phyloP scores from a whole-genome alignment of 768 basidiomycete species.

The Tremella mesenterica region DNA sequence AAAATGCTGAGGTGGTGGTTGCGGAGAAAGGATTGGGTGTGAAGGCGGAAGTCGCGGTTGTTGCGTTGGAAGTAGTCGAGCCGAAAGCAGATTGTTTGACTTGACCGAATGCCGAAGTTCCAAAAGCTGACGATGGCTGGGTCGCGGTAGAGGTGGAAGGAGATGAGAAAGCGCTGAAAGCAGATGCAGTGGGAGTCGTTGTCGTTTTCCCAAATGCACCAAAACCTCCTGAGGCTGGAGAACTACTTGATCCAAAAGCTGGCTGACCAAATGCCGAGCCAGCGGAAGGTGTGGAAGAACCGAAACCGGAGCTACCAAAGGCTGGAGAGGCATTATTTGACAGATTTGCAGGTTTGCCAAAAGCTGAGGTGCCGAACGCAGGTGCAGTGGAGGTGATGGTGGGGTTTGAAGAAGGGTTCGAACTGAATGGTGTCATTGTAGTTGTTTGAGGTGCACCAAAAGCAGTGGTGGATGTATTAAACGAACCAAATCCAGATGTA shows the following conservation, averaged over 20 bases:
- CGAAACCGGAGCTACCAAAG: slow-evolving; percentile 13
- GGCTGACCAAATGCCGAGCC: slow-evolving; percentile 2
- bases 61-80: slow-evolving; percentile 1
- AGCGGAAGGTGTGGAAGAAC: slow-evolving; percentile 2
- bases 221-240: background rate
- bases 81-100: slow-evolving; percentile 24
- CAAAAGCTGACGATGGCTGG: background rate
- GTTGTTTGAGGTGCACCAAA: background rate
- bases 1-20: slow-evolving; percentile 12
- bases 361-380: background rate
- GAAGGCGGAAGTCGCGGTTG: background rate
- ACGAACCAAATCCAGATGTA: background rate
- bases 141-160: background rate
- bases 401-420: background rate
- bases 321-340: slow-evolving; percentile 6
- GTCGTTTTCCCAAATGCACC: background rate
- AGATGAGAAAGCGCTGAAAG: background rate
- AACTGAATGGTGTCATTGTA: background rate
- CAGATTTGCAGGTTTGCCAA: too few relatives aligned
- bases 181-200: background rate
- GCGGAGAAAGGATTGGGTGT: slow-evolving; percentile 4
- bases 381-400: background rate
- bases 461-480: background rate
- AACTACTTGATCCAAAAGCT: background rate
- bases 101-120: slow-evolving; percentile 3